phyloP scores from a whole-genome alignment of 768 basidiomycete genomes.

The Trametes coccinea region DNA sequence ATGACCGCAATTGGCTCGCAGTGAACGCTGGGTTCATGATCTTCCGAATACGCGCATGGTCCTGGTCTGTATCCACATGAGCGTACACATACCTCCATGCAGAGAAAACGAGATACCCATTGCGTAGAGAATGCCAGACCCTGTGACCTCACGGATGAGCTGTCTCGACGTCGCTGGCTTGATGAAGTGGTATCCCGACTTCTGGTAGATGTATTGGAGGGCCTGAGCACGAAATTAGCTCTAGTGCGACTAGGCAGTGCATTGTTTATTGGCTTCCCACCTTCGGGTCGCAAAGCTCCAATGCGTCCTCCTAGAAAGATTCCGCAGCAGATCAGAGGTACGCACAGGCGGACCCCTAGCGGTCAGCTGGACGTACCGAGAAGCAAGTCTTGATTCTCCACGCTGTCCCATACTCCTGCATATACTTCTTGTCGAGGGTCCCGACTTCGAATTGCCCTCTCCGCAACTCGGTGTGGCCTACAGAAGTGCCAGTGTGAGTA shows the following conservation, averaged over 20 bases:
- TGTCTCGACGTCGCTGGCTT: slow-evolving; percentile 28
- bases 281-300: slow-evolving; percentile 19
- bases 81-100: not conserved
- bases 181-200: slow-evolving; percentile 30
- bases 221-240: slow-evolving; percentile 19
- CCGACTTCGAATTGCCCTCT: slow-evolving; percentile 22
- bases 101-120: slow-evolving; percentile 16
- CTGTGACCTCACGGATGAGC: slow-evolving; percentile 23
- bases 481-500: too few relatives aligned
- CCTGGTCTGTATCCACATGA: slow-evolving; percentile 11
- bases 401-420: slow-evolving; percentile 23
- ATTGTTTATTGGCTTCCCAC: not conserved
- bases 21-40: slow-evolving; percentile 30
- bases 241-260: not conserved
- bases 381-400: slow-evolving; percentile 24
- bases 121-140: slow-evolving; percentile 17
- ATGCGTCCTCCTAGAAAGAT: slow-evolving; percentile 15
- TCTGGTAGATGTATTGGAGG: slow-evolving; percentile 32
- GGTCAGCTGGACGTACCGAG: slow-evolving; percentile 16
- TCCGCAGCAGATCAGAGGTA: too few relatives aligned
- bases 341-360: too few relatives aligned
- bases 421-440: slow-evolving; percentile 20
- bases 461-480: not conserved
- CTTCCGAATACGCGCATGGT: slow-evolving; percentile 26
- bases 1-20: slow-evolving; percentile 24